phyloP scores from a whole-genome alignment of 2,329 filamentous ascomycete species.

The Diaporthe citrichinensis region DNA sequence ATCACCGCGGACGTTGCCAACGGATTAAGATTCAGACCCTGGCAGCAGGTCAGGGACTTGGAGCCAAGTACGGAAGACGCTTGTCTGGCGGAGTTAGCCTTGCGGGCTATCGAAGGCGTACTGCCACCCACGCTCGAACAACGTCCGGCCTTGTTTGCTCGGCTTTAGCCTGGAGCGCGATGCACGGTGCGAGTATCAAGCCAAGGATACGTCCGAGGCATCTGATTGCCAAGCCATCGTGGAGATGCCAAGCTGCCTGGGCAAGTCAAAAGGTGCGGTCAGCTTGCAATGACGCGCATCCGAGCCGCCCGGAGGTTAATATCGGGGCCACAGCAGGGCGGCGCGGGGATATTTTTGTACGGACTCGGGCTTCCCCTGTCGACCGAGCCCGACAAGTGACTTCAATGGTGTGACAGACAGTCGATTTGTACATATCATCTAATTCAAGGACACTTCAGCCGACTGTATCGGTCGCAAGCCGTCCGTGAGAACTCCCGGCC shows the following conservation, averaged over 20 bases:
- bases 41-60: background rate
- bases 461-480: background rate
- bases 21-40: background rate
- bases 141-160: background rate
- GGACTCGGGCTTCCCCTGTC: background rate
- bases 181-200: constrained; percentile 2
- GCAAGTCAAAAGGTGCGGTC: constrained; percentile 11
- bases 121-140: background rate
- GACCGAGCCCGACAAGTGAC: constrained; percentile 11
- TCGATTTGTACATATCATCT: constrained; percentile 29
- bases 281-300: constrained; percentile 24
- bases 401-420: background rate
- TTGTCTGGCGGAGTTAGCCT: background rate
- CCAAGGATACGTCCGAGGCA: background rate
- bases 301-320: constrained; percentile 4
- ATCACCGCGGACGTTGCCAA: background rate
- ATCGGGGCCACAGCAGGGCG: background rate
- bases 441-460: constrained; percentile 7
- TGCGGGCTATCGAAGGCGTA: too few relatives aligned
- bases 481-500: background rate
- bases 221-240: constrained; percentile 15
- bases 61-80: background rate
- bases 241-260: constrained; percentile 15
- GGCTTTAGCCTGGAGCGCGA: background rate
- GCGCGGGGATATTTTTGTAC: background rate